These are phyloP conservation scores for Eremothecium cymbalariae DNA, from an alignment of 1,139 yeast genomes.

Conservation along the genomic window DNA sequence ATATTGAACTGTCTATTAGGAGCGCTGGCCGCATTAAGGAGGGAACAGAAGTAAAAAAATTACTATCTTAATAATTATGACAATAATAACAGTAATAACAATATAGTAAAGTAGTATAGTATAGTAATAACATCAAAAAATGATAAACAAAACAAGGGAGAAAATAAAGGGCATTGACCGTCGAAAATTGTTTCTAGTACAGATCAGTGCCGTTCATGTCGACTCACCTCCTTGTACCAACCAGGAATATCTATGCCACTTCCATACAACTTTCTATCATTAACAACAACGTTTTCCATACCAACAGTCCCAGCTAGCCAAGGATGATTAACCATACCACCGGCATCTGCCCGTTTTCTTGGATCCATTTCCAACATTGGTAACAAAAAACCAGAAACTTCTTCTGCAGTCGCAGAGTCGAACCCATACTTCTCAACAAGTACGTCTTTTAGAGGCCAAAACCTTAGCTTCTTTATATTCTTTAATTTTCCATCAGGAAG, in stretches of 20 bases:
- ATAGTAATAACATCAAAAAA: neutral
- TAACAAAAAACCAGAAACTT: conserved; percentile 50
- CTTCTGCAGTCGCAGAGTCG: conserved; percentile 41
- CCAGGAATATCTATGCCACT: conserved; percentile 62
- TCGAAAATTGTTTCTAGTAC: too few species aligned
- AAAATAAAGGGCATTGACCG: neutral
- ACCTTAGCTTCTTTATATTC: conserved; percentile 52
- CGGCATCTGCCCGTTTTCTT: conserved; percentile 64
- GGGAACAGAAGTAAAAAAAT: too few species aligned
- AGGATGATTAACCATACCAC: conserved; percentile 65
- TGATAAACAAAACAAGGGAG: neutral
- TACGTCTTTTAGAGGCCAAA: conserved; percentile 59
- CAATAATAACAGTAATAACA: too few species aligned
- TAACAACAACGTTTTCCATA: conserved; percentile 41
- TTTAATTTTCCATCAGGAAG: conserved; percentile 45
- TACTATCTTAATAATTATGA: too few species aligned
- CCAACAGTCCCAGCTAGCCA: conserved; percentile 61
- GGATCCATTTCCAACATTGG: conserved; percentile 67
- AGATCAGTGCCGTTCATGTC: conserved; percentile 26
- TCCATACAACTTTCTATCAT: conserved; percentile 50
- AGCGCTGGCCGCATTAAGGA: too few species aligned
- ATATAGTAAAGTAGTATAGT: neutral
- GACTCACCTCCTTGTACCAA: conserved; percentile 38
- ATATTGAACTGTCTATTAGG: too few species aligned
- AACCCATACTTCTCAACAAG: conserved; percentile 53